A percentile compares a stretch with the other conserved stretches of the same genome.
Evolutionary conservation across 495 filamentous ascomycete species (phyloP).

Genomic region (Oleoguttula mirabilis): DNA sequence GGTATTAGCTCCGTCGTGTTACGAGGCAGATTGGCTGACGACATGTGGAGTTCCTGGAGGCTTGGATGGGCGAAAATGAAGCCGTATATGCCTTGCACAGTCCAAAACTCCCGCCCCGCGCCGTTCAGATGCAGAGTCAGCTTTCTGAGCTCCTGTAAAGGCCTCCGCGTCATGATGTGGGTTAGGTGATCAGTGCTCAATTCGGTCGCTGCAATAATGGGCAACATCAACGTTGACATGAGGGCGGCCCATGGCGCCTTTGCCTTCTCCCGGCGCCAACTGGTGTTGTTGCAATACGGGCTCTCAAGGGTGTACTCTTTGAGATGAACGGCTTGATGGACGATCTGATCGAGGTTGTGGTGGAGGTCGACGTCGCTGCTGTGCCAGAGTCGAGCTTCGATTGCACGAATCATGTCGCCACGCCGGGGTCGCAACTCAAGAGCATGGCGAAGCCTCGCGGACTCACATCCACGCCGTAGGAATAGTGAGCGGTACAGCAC

Average conservation of each 20-base stretch:
- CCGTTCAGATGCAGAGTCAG: conserved; percentile 8
- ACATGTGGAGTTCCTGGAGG: conserved; percentile 6
- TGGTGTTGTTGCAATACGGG: conserved; percentile 3
- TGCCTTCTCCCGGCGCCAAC: not conserved
- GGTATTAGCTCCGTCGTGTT: not conserved
- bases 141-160: not conserved
- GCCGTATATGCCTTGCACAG: not conserved
- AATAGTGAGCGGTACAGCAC: too few species aligned
- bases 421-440: too few species aligned
- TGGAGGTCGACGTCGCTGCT: too few species aligned
- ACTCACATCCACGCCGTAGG: too few species aligned
- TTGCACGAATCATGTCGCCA: too few species aligned
- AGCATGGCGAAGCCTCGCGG: too few species aligned
- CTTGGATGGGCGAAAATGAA: conserved; percentile 2
- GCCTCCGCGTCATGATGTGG: not conserved
- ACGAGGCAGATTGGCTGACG: not conserved
- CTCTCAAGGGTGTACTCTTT: conserved; percentile 2
- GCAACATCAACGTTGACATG: too few species aligned
- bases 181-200: not conserved
- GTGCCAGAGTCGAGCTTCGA: too few species aligned
- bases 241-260: not conserved
- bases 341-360: too few species aligned
- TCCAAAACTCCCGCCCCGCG: conserved; percentile 3
- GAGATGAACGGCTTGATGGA: too few species aligned
- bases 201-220: not conserved